Percentiles rank a stretch among this genome's conserved stretches.
Conservation (phyloP, 192 early-diverging fungal genomes). For the Coemansia javaensis region DNA sequence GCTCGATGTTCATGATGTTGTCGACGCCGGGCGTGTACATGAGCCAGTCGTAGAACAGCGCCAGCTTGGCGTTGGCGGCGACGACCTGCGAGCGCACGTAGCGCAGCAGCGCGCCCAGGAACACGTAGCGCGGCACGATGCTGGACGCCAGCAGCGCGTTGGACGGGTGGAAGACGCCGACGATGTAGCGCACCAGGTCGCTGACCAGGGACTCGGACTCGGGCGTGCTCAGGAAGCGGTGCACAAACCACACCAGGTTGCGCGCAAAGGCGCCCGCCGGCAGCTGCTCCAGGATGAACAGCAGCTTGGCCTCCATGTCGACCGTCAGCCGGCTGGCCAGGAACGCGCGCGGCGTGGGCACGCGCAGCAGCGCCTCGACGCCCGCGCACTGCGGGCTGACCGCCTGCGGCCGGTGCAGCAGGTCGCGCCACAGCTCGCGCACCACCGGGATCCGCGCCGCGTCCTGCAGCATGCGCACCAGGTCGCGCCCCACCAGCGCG, state of each 20-base stretch:
- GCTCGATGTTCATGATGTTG: conserved; percentile 72
- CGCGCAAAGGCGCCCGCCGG: conserved; percentile 47
- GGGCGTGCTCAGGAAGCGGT: conserved; percentile 54
- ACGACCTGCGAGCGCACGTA: conserved; percentile 56
- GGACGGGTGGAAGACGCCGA: conserved; percentile 66
- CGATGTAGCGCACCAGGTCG: conserved; percentile 72
- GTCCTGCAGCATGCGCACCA: conserved; percentile 62
- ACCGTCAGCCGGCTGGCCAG: conserved; percentile 58
- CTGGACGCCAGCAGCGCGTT: conserved; percentile 65
- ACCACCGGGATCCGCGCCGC: conserved; percentile 54
- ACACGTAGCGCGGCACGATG: conserved; percentile 67
- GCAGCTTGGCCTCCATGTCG: conserved; percentile 64
- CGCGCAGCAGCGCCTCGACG: conserved; percentile 54
- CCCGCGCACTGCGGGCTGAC: conserved; percentile 57
- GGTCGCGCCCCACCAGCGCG: conserved; percentile 60
- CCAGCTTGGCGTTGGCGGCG: conserved; percentile 65
- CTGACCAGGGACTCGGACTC: conserved; percentile 58
- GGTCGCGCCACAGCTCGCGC: conserved; percentile 54
- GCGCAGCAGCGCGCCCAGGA: conserved; percentile 60
- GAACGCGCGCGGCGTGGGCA: conserved; percentile 58
- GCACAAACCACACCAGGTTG: conserved; percentile 64
- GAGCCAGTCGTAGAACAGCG: conserved; percentile 76
- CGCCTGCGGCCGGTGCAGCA: conserved; percentile 50
- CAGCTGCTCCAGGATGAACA: conserved; percentile 63
- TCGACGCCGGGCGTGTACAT: conserved; percentile 62